These are phyloP conservation scores for Aphanomyces cochlioides DNA, from an alignment of 352 stramenopile species.

Conservation along the genomic window DNA sequence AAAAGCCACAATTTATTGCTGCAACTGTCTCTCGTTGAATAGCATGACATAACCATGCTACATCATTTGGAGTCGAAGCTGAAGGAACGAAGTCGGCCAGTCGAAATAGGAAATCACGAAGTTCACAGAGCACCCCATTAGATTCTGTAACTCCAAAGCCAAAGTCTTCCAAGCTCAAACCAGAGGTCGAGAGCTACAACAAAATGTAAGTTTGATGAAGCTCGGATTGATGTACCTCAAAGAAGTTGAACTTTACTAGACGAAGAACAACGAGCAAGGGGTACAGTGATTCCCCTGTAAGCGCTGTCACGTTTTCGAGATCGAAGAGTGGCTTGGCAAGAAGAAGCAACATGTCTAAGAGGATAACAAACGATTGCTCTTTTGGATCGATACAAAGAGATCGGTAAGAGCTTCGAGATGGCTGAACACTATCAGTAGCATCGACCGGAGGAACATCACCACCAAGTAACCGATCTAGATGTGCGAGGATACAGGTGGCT, in stretches of 20 bases:
- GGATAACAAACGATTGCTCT: constrained; percentile 59
- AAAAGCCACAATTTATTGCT: constrained; percentile 76
- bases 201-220: constrained; percentile 3
- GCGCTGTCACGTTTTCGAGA: not conserved
- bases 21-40: constrained; percentile 76
- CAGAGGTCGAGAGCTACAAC: constrained; percentile 63
- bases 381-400: constrained; percentile 79
- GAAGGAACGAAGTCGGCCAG: constrained; percentile 50
- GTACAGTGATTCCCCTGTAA: constrained; percentile 44
- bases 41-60: constrained; percentile 65
- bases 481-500: constrained; percentile 66
- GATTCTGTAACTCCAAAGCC: constrained; percentile 40
- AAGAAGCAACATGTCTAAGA: constrained; percentile 45
- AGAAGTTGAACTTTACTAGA: constrained; percentile 84
- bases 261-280: constrained; percentile 66
- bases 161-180: constrained; percentile 55
- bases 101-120: constrained; percentile 65
- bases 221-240: constrained; percentile 52
- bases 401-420: constrained; percentile 70
- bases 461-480: constrained; percentile 72
- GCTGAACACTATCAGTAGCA: constrained; percentile 58
- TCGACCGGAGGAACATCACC: constrained; percentile 74
- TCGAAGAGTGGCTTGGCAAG: not conserved
- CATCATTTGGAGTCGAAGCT: constrained; percentile 36
- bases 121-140: constrained; percentile 47